Evolutionary conservation across 2,329 filamentous ascomycete species (phyloP).

Genomic region (Hortaea sp.): DNA sequence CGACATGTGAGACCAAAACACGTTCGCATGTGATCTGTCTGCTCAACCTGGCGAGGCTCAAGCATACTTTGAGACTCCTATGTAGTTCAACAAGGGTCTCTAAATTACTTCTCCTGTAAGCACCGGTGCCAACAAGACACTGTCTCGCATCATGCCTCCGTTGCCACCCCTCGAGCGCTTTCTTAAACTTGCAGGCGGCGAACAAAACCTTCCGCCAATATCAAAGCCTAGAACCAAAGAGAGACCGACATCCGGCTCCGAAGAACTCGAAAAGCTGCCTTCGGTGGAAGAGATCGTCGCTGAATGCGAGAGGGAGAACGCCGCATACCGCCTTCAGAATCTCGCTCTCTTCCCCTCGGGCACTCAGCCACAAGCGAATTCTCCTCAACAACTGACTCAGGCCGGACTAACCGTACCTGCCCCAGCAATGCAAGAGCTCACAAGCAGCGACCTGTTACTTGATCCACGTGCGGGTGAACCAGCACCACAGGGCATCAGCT

Average conservation of each 20-base stretch:
- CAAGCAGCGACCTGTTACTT: conserved; percentile 5
- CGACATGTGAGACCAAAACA: background rate
- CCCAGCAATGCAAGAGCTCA: background rate
- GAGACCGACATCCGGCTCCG: background rate
- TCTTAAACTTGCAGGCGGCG: conserved; percentile 8
- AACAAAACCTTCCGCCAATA: conserved; percentile 10
- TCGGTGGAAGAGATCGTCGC: conserved; percentile 3
- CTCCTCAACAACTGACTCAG: too few species aligned
- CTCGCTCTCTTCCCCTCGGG: too few species aligned
- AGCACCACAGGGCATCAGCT: conserved; percentile 23
- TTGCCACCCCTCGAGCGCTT: conserved; percentile 2
- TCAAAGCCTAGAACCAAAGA: background rate
- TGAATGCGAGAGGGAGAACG: background rate
- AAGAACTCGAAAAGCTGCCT: conserved; percentile 1
- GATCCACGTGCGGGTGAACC: conserved; percentile 23
- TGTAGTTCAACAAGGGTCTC: too few species aligned
- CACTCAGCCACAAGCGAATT: too few species aligned
- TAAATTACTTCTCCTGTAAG: too few species aligned
- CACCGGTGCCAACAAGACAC: too few species aligned
- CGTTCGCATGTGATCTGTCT: background rate
- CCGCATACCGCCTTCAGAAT: background rate
- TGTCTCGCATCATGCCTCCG: background rate
- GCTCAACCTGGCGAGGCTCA: background rate
- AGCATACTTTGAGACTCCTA: background rate
- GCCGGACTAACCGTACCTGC: too few species aligned